Conservation (phyloP, 2,329 filamentous ascomycete genomes). For the Exophiala xenobiotica region DNA sequence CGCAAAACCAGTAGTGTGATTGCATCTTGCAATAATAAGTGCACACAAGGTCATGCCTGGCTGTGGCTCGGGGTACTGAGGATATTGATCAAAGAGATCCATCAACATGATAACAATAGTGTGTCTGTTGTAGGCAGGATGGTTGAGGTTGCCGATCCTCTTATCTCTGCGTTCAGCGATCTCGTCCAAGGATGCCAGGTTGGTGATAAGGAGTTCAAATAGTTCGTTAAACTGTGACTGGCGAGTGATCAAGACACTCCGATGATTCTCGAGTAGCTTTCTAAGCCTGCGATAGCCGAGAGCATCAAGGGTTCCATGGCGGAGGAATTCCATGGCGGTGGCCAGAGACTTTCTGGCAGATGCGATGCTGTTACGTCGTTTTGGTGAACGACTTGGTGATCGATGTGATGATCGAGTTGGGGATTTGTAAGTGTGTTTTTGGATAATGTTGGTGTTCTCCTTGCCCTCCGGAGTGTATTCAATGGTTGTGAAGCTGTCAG, state of each 20-base stretch:
- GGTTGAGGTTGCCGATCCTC: constrained; percentile 14
- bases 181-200: constrained; percentile 20
- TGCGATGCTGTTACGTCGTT: constrained; percentile 17
- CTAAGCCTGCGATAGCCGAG: constrained; percentile 27
- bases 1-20: constrained; percentile 21
- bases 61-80: constrained; percentile 26
- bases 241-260: constrained; percentile 23
- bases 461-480: constrained; percentile 22
- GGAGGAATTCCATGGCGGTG: constrained; percentile 21
- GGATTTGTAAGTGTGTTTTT: constrained; percentile 13
- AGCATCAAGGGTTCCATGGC: constrained; percentile 22
- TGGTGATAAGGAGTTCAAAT: constrained; percentile 22
- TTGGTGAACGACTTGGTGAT: constrained; percentile 15
- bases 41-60: constrained; percentile 25
- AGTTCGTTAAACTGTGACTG: constrained; percentile 25
- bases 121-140: constrained; percentile 27
- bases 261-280: constrained; percentile 24
- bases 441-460: constrained; percentile 25
- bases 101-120: constrained; percentile 26
- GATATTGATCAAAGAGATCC: constrained; percentile 24
- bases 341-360: constrained; percentile 22
- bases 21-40: constrained; percentile 25
- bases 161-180: constrained; percentile 19
- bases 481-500: constrained; percentile 1
- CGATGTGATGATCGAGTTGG: constrained; percentile 6